Conservation (phyloP, 768 basidiomycete genomes). For the Collybiopsis luxurians region DNA sequence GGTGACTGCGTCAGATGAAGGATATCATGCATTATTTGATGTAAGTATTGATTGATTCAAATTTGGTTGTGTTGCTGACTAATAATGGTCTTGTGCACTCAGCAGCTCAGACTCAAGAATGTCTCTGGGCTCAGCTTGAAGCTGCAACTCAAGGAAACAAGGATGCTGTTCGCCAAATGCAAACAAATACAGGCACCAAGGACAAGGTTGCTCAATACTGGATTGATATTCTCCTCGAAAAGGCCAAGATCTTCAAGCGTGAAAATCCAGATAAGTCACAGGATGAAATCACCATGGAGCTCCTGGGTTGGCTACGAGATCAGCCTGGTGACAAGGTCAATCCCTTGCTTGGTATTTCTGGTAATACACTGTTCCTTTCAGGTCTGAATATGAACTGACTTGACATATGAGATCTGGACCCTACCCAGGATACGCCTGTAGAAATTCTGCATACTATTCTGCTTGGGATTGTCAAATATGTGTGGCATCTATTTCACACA, state of each 20-base stretch:
- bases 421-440: slow-evolving; percentile 31
- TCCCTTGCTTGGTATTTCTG: slow-evolving; percentile 24
- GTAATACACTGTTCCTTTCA: too few species aligned
- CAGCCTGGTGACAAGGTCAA: slow-evolving; percentile 24
- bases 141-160: slow-evolving; percentile 29
- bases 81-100: slow-evolving; percentile 10
- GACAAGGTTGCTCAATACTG: slow-evolving; percentile 34
- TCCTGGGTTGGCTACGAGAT: slow-evolving; percentile 24
- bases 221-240: slow-evolving; percentile 29
- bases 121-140: slow-evolving; percentile 27
- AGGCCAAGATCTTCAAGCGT: slow-evolving; percentile 17
- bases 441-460: slow-evolving; percentile 45
- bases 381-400: too few species aligned
- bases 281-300: slow-evolving; percentile 20
- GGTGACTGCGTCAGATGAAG: slow-evolving; percentile 26
- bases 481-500: slow-evolving; percentile 33
- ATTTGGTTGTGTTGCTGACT: too few species aligned
- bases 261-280: slow-evolving; percentile 10
- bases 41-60: too few species aligned
- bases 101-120: slow-evolving; percentile 13
- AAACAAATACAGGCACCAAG: slow-evolving; percentile 34
- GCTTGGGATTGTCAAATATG: slow-evolving; percentile 40
- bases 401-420: slow-evolving; percentile 10
- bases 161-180: slow-evolving; percentile 20
- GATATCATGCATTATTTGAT: slow-evolving; percentile 34